phyloP scores from a whole-genome alignment of 1,284 basidiomycete species.

The Leccinum huronense region DNA sequence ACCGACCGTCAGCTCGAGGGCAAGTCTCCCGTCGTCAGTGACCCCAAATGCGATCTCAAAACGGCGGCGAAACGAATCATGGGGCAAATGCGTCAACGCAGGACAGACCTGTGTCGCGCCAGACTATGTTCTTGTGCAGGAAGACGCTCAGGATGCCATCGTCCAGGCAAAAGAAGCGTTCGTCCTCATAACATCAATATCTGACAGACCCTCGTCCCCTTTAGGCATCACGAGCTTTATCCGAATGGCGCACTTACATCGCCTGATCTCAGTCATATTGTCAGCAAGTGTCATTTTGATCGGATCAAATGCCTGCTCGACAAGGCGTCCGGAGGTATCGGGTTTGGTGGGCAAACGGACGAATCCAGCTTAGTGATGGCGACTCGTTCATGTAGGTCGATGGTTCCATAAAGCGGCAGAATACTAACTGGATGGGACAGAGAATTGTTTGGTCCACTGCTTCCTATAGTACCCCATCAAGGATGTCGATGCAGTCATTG shows the following conservation, averaged over 20 bases:
- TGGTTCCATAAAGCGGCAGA: neutral
- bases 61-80: conserved; percentile 63
- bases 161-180: conserved; percentile 61
- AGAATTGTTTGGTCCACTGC: conserved; percentile 77
- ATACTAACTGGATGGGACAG: conserved; percentile 30
- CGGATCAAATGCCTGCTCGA: conserved; percentile 66
- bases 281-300: conserved; percentile 53
- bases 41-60: conserved; percentile 62
- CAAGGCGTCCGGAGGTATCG: conserved; percentile 67
- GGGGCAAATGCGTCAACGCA: conserved; percentile 77
- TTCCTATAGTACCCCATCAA: conserved; percentile 79
- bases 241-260: conserved; percentile 48
- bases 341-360: conserved; percentile 69
- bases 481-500: conserved; percentile 69
- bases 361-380: conserved; percentile 40
- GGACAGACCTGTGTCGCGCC: conserved; percentile 77
- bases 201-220: neutral
- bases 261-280: conserved; percentile 48
- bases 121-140: conserved; percentile 78
- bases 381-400: conserved; percentile 67
- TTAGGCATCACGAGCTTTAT: conserved; percentile 53
- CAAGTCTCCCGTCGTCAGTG: conserved; percentile 85
- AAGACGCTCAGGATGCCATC: conserved; percentile 61
- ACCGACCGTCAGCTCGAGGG: conserved; percentile 34
- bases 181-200: conserved; percentile 16